A percentile compares a stretch with the other conserved stretches of the same genome.
These are phyloP conservation scores for Trypanosoma mega DNA, from an alignment of 208 protist genomes.

Conservation along the genomic window DNA sequence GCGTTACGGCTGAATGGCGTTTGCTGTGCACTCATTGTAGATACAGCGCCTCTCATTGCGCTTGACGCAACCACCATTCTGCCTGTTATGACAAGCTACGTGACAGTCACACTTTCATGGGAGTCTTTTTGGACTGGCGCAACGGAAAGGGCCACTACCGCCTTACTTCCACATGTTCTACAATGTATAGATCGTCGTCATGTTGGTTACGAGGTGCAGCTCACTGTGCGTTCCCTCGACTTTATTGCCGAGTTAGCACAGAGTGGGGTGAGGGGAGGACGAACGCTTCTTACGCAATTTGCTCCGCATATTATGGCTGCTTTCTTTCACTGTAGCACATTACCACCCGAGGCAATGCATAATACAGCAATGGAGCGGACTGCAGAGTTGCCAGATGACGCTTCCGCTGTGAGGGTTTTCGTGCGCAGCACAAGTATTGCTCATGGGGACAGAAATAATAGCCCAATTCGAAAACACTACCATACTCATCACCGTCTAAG, in stretches of 20 bases:
- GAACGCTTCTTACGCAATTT: background rate
- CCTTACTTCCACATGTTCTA: slow-evolving; percentile 14
- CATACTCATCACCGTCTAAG: too few relatives aligned
- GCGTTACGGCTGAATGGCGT: background rate
- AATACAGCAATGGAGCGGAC: background rate
- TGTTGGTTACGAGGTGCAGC: slow-evolving; percentile 2
- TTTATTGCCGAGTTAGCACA: slow-evolving; percentile 14
- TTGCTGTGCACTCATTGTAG: background rate
- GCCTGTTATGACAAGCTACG: background rate
- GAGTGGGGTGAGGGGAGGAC: background rate
- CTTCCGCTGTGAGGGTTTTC: background rate
- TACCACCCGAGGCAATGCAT: background rate
- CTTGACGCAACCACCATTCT: background rate
- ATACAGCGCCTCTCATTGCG: background rate
- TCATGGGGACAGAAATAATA: too few relatives aligned
- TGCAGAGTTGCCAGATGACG: slow-evolving; percentile 5
- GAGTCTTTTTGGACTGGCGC: background rate
- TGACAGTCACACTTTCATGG: slow-evolving; percentile 15
- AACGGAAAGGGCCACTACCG: background rate
- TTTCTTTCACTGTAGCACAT: slow-evolving; percentile 5
- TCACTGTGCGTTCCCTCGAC: slow-evolving; percentile 15
- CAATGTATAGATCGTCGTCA: background rate
- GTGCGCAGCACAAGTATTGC: too few relatives aligned
- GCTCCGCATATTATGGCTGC: background rate
- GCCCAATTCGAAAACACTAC: too few relatives aligned